Percentiles rank a stretch among this genome's conserved stretches.
phyloP scores from a whole-genome alignment of 768 basidiomycete species.

The Suillus luteus region DNA sequence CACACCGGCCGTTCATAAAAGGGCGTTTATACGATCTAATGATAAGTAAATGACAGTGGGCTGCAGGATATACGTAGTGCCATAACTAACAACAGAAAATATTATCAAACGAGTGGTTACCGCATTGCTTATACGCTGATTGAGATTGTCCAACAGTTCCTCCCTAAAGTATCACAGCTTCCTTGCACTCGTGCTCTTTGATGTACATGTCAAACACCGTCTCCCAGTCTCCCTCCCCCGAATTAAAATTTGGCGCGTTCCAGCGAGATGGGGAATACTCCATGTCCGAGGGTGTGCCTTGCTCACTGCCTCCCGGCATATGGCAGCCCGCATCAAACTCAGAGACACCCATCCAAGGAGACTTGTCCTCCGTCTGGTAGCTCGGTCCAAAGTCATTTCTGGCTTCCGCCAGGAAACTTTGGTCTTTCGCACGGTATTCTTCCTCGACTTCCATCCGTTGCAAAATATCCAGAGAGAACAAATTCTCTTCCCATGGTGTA shows the following conservation, averaged over 20 bases:
- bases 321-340: not conserved
- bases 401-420: conserved; percentile 15
- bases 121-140: not conserved
- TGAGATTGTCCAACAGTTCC: not conserved
- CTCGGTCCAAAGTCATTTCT: not conserved
- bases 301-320: not conserved
- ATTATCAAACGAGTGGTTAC: conserved; percentile 1
- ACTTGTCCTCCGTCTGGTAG: not conserved
- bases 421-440: conserved; percentile 10
- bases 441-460: conserved; percentile 28
- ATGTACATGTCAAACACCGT: conserved; percentile 47
- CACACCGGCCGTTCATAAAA: conserved; percentile 7
- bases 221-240: conserved; percentile 21
- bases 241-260: conserved; percentile 6
- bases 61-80: conserved; percentile 10
- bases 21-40: conserved; percentile 2
- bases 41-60: conserved; percentile 2
- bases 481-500: not conserved
- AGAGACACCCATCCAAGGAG: not conserved
- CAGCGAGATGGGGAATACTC: not conserved
- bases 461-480: conserved; percentile 14
- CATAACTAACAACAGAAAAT: conserved; percentile 8
- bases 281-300: conserved; percentile 4
- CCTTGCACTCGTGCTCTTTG: conserved; percentile 35
- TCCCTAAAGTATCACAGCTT: conserved; percentile 7